phyloP scores from a whole-genome alignment of 306 rosid genomes.

The Vicia sativa region DNA sequence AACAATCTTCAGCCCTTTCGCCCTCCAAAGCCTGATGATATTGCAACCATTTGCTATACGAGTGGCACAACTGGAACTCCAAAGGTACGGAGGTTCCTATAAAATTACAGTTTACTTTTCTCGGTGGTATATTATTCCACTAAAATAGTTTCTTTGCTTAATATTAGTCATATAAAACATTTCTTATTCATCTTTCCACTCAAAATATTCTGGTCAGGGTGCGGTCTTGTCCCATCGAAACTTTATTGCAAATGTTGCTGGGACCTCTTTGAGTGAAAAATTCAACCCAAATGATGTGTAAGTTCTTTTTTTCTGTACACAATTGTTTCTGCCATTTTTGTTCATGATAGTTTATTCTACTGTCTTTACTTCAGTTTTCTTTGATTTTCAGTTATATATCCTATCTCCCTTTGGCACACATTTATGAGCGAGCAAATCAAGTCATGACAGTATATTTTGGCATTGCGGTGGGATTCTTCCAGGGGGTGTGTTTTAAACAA shows the following conservation, averaged over 20 bases:
- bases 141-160: constrained; percentile 26
- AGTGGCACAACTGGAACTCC: constrained; percentile 99
- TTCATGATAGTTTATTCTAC: constrained; percentile 25
- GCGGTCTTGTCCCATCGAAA: constrained; percentile 86
- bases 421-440: constrained; percentile 94
- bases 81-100: constrained; percentile 55
- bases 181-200: constrained; percentile 34
- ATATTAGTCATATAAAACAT: constrained; percentile 24
- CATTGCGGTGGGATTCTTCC: constrained; percentile 93
- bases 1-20: constrained; percentile 73
- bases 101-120: constrained; percentile 38
- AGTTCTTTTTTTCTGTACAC: constrained; percentile 44
- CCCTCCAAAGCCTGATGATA: constrained; percentile 84
- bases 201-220: constrained; percentile 64
- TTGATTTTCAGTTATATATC: constrained; percentile 77
- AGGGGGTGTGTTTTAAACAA: constrained; percentile 74
- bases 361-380: constrained; percentile 42
- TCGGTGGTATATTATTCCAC: constrained; percentile 24
- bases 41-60: constrained; percentile 94
- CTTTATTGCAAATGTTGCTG: constrained; percentile 89
- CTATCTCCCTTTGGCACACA: constrained; percentile 98
- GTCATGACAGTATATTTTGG: constrained; percentile 67
- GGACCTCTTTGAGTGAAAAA: constrained; percentile 52
- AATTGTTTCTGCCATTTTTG: constrained; percentile 9
- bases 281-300: constrained; percentile 84